Percentiles rank a stretch among this genome's conserved stretches.
Evolutionary conservation across 2,329 filamentous ascomycete genomes (phyloP).

Genomic region (Talaromyces sp.): DNA sequence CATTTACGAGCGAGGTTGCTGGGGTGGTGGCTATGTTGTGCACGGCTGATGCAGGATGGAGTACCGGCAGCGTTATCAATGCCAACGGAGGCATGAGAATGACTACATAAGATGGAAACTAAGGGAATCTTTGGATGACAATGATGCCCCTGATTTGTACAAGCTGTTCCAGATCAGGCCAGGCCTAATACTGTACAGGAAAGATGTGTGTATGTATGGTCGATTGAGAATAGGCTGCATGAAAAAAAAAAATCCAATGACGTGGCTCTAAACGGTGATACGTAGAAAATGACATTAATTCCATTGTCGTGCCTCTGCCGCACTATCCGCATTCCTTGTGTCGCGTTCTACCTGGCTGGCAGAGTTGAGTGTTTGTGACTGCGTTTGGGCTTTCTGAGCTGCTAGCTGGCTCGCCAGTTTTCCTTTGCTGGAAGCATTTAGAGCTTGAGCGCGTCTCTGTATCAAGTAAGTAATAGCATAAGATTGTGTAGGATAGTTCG

Average conservation of each 20-base stretch:
- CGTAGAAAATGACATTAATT: constrained; percentile 39
- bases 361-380: constrained; percentile 62
- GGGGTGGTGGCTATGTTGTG: constrained; percentile 75
- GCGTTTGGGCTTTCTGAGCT: constrained; percentile 71
- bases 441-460: constrained; percentile 62
- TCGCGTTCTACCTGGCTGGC: constrained; percentile 63
- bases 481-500: not conserved
- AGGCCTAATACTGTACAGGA: not conserved
- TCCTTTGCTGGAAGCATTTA: constrained; percentile 49
- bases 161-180: not conserved
- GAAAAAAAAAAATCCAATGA: not conserved
- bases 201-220: not conserved
- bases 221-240: not conserved
- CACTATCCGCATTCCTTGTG: constrained; percentile 64
- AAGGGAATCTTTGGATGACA: not conserved
- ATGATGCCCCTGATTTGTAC: not conserved
- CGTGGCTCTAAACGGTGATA: not conserved
- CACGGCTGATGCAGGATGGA: constrained; percentile 67
- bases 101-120: constrained; percentile 22
- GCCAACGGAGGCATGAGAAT: constrained; percentile 74
- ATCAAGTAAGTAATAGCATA: not conserved
- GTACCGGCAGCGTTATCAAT: constrained; percentile 73
- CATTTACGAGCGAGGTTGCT: constrained; percentile 66
- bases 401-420: constrained; percentile 68
- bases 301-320: constrained; percentile 53